A percentile compares a stretch with the other conserved stretches of the same genome.
Conservation (phyloP, 2,329 filamentous ascomycete species). For the Epichloe festucae region DNA sequence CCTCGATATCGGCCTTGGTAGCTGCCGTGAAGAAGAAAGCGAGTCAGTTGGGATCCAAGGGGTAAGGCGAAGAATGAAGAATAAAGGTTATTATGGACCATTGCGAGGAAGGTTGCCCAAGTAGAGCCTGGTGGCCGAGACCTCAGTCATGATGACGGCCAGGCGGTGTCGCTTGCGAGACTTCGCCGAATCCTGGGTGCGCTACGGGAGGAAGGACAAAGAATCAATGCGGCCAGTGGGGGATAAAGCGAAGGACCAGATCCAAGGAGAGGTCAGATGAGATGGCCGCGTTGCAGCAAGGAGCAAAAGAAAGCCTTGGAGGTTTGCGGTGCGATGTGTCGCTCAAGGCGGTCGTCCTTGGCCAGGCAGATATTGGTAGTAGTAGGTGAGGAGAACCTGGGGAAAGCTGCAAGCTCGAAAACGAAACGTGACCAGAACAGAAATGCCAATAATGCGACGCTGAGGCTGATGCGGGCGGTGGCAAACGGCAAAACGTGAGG, state of each 20-base stretch:
- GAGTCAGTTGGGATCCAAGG: slow-evolving; percentile 29
- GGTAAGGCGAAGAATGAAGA: slow-evolving; percentile 10
- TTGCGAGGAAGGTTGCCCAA: slow-evolving; percentile 94
- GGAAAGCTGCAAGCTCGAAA: slow-evolving; percentile 1
- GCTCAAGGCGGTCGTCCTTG: neutral
- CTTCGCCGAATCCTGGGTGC: slow-evolving; percentile 2
- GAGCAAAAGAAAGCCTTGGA: neutral
- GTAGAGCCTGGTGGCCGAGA: slow-evolving; percentile 90
- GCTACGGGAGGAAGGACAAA: neutral
- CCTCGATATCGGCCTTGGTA: slow-evolving; percentile 93
- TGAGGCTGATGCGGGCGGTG: slow-evolving; percentile 8
- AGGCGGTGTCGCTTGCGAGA: slow-evolving; percentile 3
- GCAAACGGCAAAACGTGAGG: slow-evolving; percentile 4
- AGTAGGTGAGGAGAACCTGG: slow-evolving; percentile 2
- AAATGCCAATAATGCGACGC: slow-evolving; percentile 2
- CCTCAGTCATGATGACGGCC: slow-evolving; percentile 54
- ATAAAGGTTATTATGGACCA: slow-evolving; percentile 42
- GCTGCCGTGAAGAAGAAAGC: slow-evolving; percentile 41
- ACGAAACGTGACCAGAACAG: slow-evolving; percentile 3
- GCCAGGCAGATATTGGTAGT: neutral
- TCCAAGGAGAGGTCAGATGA: neutral
- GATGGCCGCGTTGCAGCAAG: neutral
- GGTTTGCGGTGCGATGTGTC: neutral
- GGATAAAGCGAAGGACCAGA: neutral
- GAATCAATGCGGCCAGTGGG: neutral